Evolutionary conservation across 345 rosid genomes (phyloP), one percentile per base, ranked within the genome.

Genomic region (Eucalyptus regnans): DNA sequence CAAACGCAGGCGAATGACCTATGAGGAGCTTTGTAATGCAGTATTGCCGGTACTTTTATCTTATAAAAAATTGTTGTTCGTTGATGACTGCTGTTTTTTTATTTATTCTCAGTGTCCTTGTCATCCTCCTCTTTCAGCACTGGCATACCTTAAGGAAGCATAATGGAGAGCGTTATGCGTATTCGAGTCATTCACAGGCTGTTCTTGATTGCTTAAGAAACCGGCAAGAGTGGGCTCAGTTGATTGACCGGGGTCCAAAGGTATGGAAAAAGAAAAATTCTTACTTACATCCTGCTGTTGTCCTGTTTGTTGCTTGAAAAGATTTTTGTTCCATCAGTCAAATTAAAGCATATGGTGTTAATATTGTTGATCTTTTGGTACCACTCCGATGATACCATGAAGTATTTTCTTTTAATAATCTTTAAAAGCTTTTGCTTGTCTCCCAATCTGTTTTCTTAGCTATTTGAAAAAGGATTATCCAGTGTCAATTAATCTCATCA

Each of bases 181-280:
- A 98, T 94, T 95, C 99, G 50, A 97, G 97, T 92, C 99, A 93
- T 92, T 96, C 97, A 88, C 99, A 98, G 90, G 99, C 99, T 88
- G 99, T 97, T 94, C 99, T 98, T 84, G 99, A 98, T 92, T 98
- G 99, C 91, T 93, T 98, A 90, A 93, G 99, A 88, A 98, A 97
- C 89, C 95, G 99, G 90, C 98, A 95, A 86, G 99, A 98, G 91
- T 98, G 99, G 99, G 96, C 99, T 93, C 96, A 90, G 88, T 93
- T 98, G 92, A 98, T 98, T 89, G 99, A 98, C 93, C 99, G 99
- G 89, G 99, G 99, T 89, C 99, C 99, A 89, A 98, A 98, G 98
- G 99, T 98, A 90, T 68, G 88, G 41, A 17, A 31, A 76, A 41
- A 52, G 58, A 52, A 17, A 31, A 37, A 41, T 76, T 41, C 27